phyloP scores from a whole-genome alignment of 2,329 filamentous ascomycete genomes.

The Scedosporium boydii region DNA sequence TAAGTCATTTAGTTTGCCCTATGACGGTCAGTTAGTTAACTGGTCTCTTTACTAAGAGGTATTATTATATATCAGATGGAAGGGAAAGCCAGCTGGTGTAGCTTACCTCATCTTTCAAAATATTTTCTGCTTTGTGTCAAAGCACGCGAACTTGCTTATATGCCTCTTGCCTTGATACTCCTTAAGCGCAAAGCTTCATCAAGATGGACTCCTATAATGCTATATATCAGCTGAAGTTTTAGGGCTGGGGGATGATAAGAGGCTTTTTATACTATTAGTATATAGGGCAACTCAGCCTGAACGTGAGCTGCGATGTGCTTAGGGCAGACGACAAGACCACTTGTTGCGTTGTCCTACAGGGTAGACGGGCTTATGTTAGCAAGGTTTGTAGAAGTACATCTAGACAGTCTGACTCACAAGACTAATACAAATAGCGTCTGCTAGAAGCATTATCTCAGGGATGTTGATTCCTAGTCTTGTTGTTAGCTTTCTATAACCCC shows the following conservation, averaged over 20 bases:
- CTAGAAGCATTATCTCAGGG: slow-evolving; percentile 57
- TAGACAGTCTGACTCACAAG: slow-evolving; percentile 20
- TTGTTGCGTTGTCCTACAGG: slow-evolving; percentile 53
- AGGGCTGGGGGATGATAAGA: no score
- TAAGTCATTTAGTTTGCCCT: slow-evolving; percentile 62
- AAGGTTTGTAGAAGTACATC: no score
- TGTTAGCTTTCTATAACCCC: not conserved
- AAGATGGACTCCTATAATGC: slow-evolving; percentile 40
- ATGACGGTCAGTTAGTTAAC: no score
- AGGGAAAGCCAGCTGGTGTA: no score
- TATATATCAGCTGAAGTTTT: no score
- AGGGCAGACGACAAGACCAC: slow-evolving; percentile 71
- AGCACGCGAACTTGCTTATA: slow-evolving; percentile 84
- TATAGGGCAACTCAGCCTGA: slow-evolving; percentile 75
- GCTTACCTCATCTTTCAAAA: slow-evolving; percentile 34
- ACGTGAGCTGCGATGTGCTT: slow-evolving; percentile 58
- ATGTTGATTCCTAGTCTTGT: slow-evolving; percentile 51
- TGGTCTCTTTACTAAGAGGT: no score
- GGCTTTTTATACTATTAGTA: slow-evolving; percentile 43
- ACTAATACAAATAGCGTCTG: slow-evolving; percentile 61
- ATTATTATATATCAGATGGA: no score
- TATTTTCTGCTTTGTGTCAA: slow-evolving; percentile 61
- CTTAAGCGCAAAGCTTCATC: slow-evolving; percentile 66
- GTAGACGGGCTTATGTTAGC: slow-evolving; percentile 35
- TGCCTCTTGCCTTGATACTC: slow-evolving; percentile 66